Percentiles rank a stretch among this genome's conserved stretches.
Evolutionary conservation across 2,329 filamentous ascomycete genomes (phyloP).

Genomic region (Neopestalotiopsis rosae): DNA sequence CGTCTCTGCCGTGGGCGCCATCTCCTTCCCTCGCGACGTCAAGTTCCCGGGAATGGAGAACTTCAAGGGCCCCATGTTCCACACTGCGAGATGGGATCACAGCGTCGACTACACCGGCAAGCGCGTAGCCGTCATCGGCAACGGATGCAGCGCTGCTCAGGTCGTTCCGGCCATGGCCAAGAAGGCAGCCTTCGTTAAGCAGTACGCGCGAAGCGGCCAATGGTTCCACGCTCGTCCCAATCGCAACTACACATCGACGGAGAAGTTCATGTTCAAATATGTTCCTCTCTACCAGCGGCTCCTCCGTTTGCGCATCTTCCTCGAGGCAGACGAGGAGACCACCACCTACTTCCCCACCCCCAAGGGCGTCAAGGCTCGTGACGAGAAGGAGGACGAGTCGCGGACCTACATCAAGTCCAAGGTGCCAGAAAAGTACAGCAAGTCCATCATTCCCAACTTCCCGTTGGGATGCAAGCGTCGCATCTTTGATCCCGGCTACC

Average conservation of each 20-base stretch:
- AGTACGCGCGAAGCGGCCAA: constrained; percentile 33
- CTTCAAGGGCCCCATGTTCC: constrained; percentile 41
- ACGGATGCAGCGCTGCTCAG: constrained; percentile 41
- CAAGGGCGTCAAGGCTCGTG: constrained; percentile 20
- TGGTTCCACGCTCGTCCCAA: constrained; percentile 33
- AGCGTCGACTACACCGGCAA: constrained; percentile 33
- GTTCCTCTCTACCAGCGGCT: constrained; percentile 28
- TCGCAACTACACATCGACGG: constrained; percentile 16
- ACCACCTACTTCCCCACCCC: constrained; percentile 19
- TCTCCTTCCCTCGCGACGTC: constrained; percentile 32
- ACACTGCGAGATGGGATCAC: constrained; percentile 42
- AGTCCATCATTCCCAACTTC: constrained; percentile 37
- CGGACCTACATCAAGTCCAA: constrained; percentile 32
- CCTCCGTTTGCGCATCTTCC: constrained; percentile 26
- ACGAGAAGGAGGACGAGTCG: constrained; percentile 20
- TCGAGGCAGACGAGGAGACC: constrained; percentile 30
- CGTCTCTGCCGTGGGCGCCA: constrained; percentile 33
- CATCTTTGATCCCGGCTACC: constrained; percentile 40
- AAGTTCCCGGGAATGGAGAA: constrained; percentile 33
- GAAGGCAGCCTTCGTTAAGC: constrained; percentile 28
- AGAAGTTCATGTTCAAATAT: constrained; percentile 30
- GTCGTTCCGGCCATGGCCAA: constrained; percentile 40
- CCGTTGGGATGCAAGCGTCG: constrained; percentile 42
- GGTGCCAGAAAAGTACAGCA: constrained; percentile 34
- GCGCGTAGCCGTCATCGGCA: constrained; percentile 42